Conservation (phyloP, 495 filamentous ascomycete species). For the Astrothelium subdiscretum region DNA sequence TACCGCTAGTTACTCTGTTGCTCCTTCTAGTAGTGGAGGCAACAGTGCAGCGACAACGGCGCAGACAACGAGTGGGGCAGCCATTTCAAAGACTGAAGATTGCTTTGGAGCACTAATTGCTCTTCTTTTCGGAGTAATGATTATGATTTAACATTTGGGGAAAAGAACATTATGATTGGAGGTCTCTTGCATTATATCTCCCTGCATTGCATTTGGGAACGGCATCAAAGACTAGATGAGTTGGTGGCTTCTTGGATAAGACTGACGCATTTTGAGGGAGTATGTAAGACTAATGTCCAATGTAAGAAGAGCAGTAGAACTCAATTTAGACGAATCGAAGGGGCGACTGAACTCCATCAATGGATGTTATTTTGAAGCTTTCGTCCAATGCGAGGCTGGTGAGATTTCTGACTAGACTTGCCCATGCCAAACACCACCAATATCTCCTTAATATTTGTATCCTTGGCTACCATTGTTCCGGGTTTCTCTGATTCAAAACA, state of each 20-base stretch:
- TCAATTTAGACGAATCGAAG: too few relatives aligned
- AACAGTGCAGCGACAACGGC: neutral
- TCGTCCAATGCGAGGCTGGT: too few relatives aligned
- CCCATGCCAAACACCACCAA: too few relatives aligned
- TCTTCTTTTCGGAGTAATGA: neutral
- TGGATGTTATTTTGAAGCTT: too few relatives aligned
- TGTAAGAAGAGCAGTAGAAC: conserved; percentile 2
- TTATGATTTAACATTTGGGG: neutral
- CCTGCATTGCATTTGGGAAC: neutral
- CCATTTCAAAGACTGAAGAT: neutral
- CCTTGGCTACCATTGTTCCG: too few relatives aligned
- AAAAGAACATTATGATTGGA: neutral
- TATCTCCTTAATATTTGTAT: too few relatives aligned
- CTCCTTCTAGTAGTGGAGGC: neutral
- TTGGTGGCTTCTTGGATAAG: neutral
- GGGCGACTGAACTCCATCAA: too few relatives aligned
- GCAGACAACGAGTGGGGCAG: neutral
- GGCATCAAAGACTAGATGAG: neutral
- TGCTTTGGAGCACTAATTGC: neutral
- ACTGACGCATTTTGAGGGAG: neutral
- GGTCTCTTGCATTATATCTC: neutral
- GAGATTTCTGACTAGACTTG: too few relatives aligned
- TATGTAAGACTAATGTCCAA: neutral
- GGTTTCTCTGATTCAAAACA: too few relatives aligned
- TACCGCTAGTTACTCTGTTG: neutral